Percentiles rank a stretch among this genome's conserved stretches.
Evolutionary conservation across 2,329 filamentous ascomycete species (phyloP).

Genomic region (Scedosporium aurantiacum): DNA sequence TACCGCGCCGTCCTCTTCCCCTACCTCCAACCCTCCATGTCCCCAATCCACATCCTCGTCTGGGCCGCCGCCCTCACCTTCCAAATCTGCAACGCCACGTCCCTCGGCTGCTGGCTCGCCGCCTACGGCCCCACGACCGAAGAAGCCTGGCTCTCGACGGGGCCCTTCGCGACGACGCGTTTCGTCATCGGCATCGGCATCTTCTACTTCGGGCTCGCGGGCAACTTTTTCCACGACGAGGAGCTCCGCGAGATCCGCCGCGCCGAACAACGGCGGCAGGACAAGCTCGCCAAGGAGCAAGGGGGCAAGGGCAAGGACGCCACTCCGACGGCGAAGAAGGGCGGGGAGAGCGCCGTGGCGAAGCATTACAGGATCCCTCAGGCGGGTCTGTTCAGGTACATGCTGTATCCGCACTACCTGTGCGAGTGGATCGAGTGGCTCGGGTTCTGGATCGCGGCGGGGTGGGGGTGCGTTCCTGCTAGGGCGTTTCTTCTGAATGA

Average conservation of each 20-base stretch:
- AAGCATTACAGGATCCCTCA: constrained; percentile 84
- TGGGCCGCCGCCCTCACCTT: constrained; percentile 56
- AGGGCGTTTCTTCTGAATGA: constrained; percentile 78
- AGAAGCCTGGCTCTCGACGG: constrained; percentile 35
- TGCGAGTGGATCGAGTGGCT: constrained; percentile 95
- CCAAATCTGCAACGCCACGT: constrained; percentile 70
- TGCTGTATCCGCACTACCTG: constrained; percentile 90
- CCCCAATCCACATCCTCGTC: constrained; percentile 67
- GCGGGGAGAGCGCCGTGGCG: constrained; percentile 37
- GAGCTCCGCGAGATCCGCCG: constrained; percentile 78
- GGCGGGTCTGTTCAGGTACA: constrained; percentile 68
- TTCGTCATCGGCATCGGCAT: constrained; percentile 57
- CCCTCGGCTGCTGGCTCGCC: constrained; percentile 68
- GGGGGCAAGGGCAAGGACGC: no score
- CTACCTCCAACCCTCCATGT: constrained; percentile 81
- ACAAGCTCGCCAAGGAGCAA: constrained; percentile 20
- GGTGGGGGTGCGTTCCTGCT: constrained; percentile 59
- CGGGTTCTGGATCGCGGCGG: constrained; percentile 72
- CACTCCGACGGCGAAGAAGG: no score
- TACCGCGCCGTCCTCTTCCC: constrained; percentile 83
- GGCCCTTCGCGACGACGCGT: constrained; percentile 25
- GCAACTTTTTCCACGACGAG: constrained; percentile 84
- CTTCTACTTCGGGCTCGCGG: constrained; percentile 65
- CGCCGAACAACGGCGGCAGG: constrained; percentile 50
- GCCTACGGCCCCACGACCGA: constrained; percentile 64